Base-by-base conservation (phyloP, 164 flowering plant genomes). In the Vitis riparia region DNA sequence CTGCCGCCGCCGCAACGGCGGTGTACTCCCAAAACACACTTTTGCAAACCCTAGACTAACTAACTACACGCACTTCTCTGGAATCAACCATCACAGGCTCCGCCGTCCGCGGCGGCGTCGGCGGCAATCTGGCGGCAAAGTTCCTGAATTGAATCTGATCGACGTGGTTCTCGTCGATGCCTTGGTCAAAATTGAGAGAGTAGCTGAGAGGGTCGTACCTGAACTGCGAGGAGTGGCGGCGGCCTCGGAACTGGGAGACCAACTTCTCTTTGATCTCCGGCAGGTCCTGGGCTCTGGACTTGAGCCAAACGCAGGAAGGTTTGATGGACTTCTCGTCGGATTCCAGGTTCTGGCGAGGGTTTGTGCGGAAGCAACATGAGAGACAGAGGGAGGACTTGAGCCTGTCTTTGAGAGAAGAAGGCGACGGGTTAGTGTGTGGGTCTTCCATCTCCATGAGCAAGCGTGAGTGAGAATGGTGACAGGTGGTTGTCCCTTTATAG, bases 301-400 rank as follows among this genome's bases (percentile, higher is more conserved):
- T 70, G 30, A 77, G 32, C 81, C 84, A 78, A 2, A 69, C 37
- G 44, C 44, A 37, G 4, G 78, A 58, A 55, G 44, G 62, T 59
- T 13, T 17, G 19, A 59, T 2, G 12, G 78, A 74, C 48, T 63
- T 65, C 14, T 66, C 74, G n/a, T 70, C 64, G 9, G 76, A 61
- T 11, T 44, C 13, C 3, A 14, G 37, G 3, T 11, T 29, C 13
- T 48, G 52, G 23, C 50, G 58, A 48, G 30, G 63, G 44, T 37
- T 37, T 37, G 44, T 6, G 9, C 66, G 65, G 66, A 75, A 75
- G 65, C 79, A 75, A 66, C 76, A 77, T 29, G 78, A 80, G 66
- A 70, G 55, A 49, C 81, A 81, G 19, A 76, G 73, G 17, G 75
- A 51, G n/a, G 66, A 47, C 48, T 17, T 68, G 67, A 76, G 66